These are phyloP conservation scores for Aspergillus transmontanensis DNA, from an alignment of 2,329 filamentous ascomycete species.

Conservation along the genomic window DNA sequence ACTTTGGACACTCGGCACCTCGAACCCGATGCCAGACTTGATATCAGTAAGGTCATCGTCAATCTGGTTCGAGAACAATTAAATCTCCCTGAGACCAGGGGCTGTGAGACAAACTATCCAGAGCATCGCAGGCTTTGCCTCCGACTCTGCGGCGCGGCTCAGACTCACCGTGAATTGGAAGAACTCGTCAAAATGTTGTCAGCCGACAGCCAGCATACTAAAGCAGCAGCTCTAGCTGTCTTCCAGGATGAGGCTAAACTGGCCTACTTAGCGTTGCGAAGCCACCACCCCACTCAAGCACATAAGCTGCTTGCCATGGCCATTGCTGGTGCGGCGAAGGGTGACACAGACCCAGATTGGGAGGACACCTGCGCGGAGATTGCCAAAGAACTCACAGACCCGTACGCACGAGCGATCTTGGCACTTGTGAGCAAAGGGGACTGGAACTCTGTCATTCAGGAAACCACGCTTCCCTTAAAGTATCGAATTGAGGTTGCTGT, in stretches of 20 bases:
- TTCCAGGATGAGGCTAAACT: slow-evolving; percentile 63
- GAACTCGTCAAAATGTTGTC: slow-evolving; percentile 54
- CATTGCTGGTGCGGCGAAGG: slow-evolving; percentile 48
- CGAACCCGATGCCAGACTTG: slow-evolving; percentile 26
- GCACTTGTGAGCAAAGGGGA: slow-evolving; percentile 62
- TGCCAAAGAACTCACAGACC: slow-evolving; percentile 62
- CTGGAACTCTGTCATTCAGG: slow-evolving; percentile 61
- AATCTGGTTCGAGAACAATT: slow-evolving; percentile 53
- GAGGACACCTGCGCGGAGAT: slow-evolving; percentile 64
- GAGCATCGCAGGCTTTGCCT: slow-evolving; percentile 63
- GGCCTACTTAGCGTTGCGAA: slow-evolving; percentile 58
- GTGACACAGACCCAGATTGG: slow-evolving; percentile 58
- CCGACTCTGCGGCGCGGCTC: slow-evolving; percentile 60
- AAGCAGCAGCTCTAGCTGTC: slow-evolving; percentile 64
- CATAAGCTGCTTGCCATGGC: slow-evolving; percentile 60
- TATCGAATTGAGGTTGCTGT: slow-evolving; percentile 65
- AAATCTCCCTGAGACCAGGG: slow-evolving; percentile 54
- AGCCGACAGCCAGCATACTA: slow-evolving; percentile 58
- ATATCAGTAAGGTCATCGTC: slow-evolving; percentile 47
- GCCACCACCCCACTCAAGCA: slow-evolving; percentile 56
- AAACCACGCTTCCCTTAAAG: slow-evolving; percentile 59
- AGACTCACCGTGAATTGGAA: slow-evolving; percentile 54
- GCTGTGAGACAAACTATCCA: slow-evolving; percentile 53
- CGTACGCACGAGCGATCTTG: slow-evolving; percentile 63
- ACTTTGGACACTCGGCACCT: slow-evolving; percentile 36